phyloP scores from a whole-genome alignment of 441 rosid genomes.

The Euphorbia celastroides region DNA sequence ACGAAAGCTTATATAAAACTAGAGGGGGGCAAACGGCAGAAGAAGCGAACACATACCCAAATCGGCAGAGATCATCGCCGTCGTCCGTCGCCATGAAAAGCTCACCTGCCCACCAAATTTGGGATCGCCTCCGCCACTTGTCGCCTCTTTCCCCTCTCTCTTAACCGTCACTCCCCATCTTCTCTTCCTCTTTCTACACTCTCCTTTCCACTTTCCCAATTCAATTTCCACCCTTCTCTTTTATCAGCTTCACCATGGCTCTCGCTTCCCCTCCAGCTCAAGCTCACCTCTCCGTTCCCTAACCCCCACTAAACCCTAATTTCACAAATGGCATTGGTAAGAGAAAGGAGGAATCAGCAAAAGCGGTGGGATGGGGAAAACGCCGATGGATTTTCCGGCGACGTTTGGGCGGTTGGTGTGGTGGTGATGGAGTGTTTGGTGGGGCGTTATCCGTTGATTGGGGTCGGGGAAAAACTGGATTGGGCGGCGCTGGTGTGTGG shows the following conservation, averaged over 20 bases:
- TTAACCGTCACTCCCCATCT: not conserved
- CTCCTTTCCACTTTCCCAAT: not conserved
- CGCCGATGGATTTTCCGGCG: conserved; percentile 72
- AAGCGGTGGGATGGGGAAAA: conserved; percentile 61
- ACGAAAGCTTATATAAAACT: too few relatives aligned
- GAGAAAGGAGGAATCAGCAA: conserved; percentile 47
- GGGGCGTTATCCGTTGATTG: conserved; percentile 72
- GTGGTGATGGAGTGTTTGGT: conserved; percentile 86
- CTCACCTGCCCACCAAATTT: conserved; percentile 27
- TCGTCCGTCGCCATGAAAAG: conserved; percentile 23
- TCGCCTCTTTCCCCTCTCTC: conserved; percentile 8
- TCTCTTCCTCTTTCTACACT: too few relatives aligned
- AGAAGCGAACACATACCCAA: conserved; percentile 2
- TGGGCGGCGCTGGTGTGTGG: conserved; percentile 56
- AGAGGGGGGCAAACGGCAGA: not conserved
- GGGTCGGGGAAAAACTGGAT: conserved; percentile 46
- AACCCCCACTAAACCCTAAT: not conserved
- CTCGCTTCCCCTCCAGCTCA: not conserved
- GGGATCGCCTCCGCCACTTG: conserved; percentile 29
- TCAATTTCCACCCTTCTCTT: too few relatives aligned
- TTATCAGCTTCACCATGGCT: too few relatives aligned
- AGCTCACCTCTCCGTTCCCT: not conserved
- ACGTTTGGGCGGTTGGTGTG: conserved; percentile 87
- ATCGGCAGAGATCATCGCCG: conserved; percentile 18
- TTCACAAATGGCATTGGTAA: conserved; percentile 39